Conservation (phyloP, 2,329 filamentous ascomycete species). For the Colletotrichum musicola region DNA sequence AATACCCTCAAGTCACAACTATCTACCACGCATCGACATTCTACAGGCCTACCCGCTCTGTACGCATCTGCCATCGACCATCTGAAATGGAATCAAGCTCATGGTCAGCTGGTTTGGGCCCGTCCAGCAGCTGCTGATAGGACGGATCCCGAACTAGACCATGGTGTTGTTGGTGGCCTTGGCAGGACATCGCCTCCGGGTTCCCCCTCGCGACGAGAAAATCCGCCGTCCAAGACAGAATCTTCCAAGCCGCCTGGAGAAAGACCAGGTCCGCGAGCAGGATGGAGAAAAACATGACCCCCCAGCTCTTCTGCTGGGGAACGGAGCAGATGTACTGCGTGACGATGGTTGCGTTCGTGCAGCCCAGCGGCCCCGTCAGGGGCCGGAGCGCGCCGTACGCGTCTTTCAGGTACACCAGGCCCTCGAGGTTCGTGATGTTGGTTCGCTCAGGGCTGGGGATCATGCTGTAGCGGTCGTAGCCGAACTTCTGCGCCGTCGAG, state of each 20-base stretch:
- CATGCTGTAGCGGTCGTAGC: background rate
- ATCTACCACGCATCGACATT: no score
- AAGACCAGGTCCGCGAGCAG: constrained; percentile 1
- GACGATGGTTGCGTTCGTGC: background rate
- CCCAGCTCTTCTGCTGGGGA: background rate
- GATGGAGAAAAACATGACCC: background rate
- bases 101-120: no score
- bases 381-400: background rate
- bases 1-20: no score
- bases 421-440: background rate
- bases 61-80: no score
- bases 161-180: background rate
- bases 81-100: no score
- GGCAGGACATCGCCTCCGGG: background rate
- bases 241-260: constrained; percentile 6
- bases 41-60: no score
- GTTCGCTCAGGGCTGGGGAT: background rate
- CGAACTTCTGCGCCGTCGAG: background rate
- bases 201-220: background rate
- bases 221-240: background rate
- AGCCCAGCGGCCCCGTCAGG: background rate
- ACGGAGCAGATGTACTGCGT: constrained; percentile 4
- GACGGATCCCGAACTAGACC: no score
- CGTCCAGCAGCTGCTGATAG: no score
- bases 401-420: background rate